A percentile compares a stretch with the other conserved stretches of the same genome.
These are phyloP conservation scores for Dryadomyces quercus-mongolicae DNA, from an alignment of 2,329 filamentous ascomycete genomes.

Conservation along the genomic window DNA sequence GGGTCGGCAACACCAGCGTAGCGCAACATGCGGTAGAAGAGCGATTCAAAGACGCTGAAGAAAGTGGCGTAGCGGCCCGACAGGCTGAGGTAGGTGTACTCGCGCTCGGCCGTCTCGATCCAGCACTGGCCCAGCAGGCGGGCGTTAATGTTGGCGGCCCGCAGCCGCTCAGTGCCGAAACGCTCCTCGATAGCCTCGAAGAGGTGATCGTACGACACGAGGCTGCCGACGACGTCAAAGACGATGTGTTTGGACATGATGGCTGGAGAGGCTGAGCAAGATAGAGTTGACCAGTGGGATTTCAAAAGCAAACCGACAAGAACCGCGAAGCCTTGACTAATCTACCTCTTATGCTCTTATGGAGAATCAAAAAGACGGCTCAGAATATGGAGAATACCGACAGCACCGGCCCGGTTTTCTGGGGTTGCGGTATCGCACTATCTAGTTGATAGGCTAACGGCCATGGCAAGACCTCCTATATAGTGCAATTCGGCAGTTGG, in stretches of 20 bases:
- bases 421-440: no score
- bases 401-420: no score
- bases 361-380: no score
- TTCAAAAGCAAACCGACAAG: no score
- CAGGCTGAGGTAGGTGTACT: conserved; percentile 32
- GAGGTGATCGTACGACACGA: conserved; percentile 28
- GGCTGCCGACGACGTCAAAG: conserved; percentile 37
- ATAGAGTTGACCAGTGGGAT: no score
- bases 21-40: conserved; percentile 32
- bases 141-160: conserved; percentile 21
- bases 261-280: not conserved
- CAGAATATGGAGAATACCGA: no score
- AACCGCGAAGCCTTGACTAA: no score
- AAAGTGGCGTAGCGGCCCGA: conserved; percentile 27
- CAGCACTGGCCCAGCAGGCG: conserved; percentile 29
- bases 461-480: no score
- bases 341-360: no score
- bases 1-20: conserved; percentile 27
- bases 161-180: conserved; percentile 24
- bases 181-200: conserved; percentile 24
- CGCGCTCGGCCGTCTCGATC: conserved; percentile 30
- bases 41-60: conserved; percentile 22
- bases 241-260: conserved; percentile 23
- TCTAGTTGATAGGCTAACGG: no score
- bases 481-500: no score